Evolutionary conservation across 1,284 basidiomycete genomes (phyloP).

Genomic region (Apiotrichum sp.): DNA sequence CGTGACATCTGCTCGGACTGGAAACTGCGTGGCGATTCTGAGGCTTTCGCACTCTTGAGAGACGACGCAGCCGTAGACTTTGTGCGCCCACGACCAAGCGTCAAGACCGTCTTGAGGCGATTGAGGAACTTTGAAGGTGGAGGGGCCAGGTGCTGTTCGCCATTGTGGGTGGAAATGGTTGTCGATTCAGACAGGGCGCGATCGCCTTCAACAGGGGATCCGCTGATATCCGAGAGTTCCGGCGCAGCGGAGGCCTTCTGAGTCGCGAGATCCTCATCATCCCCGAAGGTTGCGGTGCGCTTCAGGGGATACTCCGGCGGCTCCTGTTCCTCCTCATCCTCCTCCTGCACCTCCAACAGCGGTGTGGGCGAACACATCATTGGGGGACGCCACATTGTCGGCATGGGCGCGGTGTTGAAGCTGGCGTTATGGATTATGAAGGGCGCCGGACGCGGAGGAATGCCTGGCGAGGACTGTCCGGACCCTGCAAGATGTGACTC

Average conservation of each 20-base stretch:
- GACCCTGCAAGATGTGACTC: slow-evolving; percentile 13
- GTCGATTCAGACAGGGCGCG: slow-evolving; percentile 1
- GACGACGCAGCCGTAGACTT: neutral
- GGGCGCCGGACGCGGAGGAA: slow-evolving; percentile 9
- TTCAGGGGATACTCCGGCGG: slow-evolving; percentile 4
- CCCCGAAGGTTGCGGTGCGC: slow-evolving; percentile 17
- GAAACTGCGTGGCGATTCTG: slow-evolving; percentile 13
- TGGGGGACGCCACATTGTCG: slow-evolving; percentile 11
- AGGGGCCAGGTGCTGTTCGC: neutral
- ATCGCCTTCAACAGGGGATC: slow-evolving; percentile 6
- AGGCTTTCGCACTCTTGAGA: neutral
- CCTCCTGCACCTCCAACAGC: slow-evolving; percentile 14
- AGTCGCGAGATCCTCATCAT: slow-evolving; percentile 8
- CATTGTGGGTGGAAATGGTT: neutral
- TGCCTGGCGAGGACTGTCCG: neutral
- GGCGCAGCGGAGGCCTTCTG: slow-evolving; percentile 8
- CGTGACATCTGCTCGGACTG: slow-evolving; percentile 9
- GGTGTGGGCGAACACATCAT: slow-evolving; percentile 12
- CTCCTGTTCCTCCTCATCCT: slow-evolving; percentile 18
- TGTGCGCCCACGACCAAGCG: neutral
- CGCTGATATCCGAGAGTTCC: slow-evolving; percentile 6
- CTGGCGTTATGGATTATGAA: slow-evolving; percentile 8
- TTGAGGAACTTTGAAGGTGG: slow-evolving; percentile 7
- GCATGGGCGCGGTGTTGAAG: slow-evolving; percentile 7
- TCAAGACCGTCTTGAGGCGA: slow-evolving; percentile 13